Base-by-base conservation (phyloP, 108 stramenopile species). In the Chaetoceros muelleri region DNA sequence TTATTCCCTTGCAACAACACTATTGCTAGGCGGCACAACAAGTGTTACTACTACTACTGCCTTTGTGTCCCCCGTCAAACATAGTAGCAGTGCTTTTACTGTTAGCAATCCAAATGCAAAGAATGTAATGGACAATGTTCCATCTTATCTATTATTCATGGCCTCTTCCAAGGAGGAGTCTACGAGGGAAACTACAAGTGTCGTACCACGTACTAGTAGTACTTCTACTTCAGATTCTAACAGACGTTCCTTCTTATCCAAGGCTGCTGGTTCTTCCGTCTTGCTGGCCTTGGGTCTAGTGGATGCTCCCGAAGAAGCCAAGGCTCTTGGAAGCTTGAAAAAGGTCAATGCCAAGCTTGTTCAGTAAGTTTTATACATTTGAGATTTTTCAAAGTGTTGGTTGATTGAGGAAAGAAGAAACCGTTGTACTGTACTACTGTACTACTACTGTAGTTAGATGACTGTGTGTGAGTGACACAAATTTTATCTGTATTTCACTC, bases 341-440 rank as follows among this genome's bases (percentile, higher is more conserved):
- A 87, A 87, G 66, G 76, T 87, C 27, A 87, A 88, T 61, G 75
- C 74, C 40, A 77, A 66, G 25, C 80, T 93, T 64, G 53, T 62
- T 46, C 57, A 67, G 73, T 74, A 48, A 58, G 68, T 52, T 3
- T n/a, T 18, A 46, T 30, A 19, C 48, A 24, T 3, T n/a, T n/a
- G n/a, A n/a, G n/a, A n/a, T n/a, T n/a, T n/a, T n/a, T n/a, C 20
- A 51, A 40, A 31, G 64, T 48, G 49, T 70, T 52, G 67, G 60
- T 48, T 3, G 5, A 2, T 22, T 24, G 23, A 51, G 27, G 5
- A 27, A 5, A 30, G 28, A 2, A 23, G 25, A 52, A 44, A 24
- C 24, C 29, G 3, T 24, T 18, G 5, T 27, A 22, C 31, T 25
- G n/a, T 17, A 0, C 19, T 67, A 1, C 29, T 44, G 40, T 17